Evolutionary conservation across 2,329 filamentous ascomycete species (phyloP).

Genomic region (Phyllachora maydis): DNA sequence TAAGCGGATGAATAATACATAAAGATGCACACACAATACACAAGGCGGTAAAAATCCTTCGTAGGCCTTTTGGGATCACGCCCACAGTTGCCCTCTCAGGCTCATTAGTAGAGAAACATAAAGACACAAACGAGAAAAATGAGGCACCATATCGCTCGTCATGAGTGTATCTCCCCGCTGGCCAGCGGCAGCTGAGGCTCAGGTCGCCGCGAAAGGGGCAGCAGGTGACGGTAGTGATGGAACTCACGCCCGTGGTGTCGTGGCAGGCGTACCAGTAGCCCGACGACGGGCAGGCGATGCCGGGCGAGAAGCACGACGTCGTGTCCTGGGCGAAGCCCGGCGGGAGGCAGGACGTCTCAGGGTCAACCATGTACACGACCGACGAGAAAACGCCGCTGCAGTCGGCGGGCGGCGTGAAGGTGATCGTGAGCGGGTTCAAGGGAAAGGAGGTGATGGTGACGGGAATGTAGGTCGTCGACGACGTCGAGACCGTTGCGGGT

Average conservation of each 20-base stretch:
- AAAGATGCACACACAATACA: too few species aligned
- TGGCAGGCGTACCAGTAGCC: conserved; percentile 10
- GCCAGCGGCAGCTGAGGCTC: too few species aligned
- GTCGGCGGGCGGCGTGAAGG: conserved; percentile 6
- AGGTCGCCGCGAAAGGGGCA: conserved; percentile 10
- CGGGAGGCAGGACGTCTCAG: conserved; percentile 10
- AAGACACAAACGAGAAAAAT: too few species aligned
- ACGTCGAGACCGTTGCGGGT: too few species aligned
- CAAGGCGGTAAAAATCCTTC: too few species aligned
- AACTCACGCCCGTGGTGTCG: conserved; percentile 7
- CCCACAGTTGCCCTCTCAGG: too few species aligned
- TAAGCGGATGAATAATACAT: too few species aligned
- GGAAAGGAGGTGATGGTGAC: conserved; percentile 7
- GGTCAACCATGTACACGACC: conserved; percentile 8
- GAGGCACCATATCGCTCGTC: too few species aligned
- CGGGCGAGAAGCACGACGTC: conserved; percentile 9
- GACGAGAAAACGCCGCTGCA: conserved; percentile 7
- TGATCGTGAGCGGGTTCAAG: conserved; percentile 8
- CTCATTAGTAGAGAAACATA: too few species aligned
- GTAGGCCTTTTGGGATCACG: too few species aligned
- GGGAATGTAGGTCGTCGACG: conserved; percentile 1
- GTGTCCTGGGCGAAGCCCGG: conserved; percentile 8
- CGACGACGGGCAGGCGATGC: conserved; percentile 5
- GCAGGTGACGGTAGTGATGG: conserved; percentile 14
- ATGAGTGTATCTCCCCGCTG: too few species aligned